These are phyloP conservation scores for Phascolomyces articulosus DNA, from an alignment of 371 early-diverging fungal species.

Conservation along the genomic window DNA sequence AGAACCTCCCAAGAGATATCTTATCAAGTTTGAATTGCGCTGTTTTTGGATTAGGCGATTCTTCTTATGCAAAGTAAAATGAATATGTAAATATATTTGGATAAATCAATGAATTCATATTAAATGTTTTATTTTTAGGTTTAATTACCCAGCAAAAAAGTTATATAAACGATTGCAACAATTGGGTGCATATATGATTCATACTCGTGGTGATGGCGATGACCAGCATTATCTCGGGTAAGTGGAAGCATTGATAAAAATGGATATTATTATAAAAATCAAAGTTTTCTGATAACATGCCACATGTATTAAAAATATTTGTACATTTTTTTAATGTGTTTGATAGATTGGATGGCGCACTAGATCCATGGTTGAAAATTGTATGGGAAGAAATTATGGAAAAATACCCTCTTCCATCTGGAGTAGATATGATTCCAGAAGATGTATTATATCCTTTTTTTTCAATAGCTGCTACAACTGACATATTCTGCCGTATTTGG, in stretches of 20 bases:
- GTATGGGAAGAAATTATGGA: conserved; percentile 72
- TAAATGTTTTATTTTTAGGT: too few species aligned
- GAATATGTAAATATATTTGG: neutral
- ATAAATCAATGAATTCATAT: too few species aligned
- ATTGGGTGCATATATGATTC: conserved; percentile 83
- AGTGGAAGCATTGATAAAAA: neutral
- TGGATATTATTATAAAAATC: too few species aligned
- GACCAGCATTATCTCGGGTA: conserved; percentile 97
- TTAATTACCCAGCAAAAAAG: conserved; percentile 96
- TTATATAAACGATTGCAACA: conserved; percentile 86
- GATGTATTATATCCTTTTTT: conserved; percentile 48
- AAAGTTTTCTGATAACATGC: too few species aligned
- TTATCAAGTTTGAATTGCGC: conserved; percentile 72
- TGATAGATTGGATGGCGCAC: conserved; percentile 77
- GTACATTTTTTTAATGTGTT: neutral
- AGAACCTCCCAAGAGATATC: conserved; percentile 69
- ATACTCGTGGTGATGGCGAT: conserved; percentile 89
- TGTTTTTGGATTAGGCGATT: conserved; percentile 96
- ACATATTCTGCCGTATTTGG: too few species aligned
- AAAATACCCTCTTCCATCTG: conserved; percentile 63
- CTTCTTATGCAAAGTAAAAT: conserved; percentile 82
- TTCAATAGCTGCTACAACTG: too few species aligned
- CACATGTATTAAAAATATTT: too few species aligned
- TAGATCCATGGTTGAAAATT: conserved; percentile 82
- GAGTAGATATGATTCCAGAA: conserved; percentile 55